Evolutionary conservation across 2,329 filamentous ascomycete genomes (phyloP).

Genomic region (Ceratocystis eucalypticola): DNA sequence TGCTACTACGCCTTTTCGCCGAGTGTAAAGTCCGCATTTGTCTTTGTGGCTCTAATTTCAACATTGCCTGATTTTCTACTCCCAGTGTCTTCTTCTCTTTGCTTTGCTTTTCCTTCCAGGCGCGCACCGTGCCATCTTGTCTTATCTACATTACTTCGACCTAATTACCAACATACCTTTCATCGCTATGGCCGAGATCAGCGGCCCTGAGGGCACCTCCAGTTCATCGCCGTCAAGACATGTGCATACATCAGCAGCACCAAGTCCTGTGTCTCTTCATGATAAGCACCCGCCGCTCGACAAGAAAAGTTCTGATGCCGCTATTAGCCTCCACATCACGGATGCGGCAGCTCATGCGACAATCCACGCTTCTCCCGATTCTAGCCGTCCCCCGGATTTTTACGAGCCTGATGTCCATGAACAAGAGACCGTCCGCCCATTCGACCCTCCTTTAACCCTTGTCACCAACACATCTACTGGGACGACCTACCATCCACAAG

Average conservation of each 20-base stretch:
- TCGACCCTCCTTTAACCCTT: conserved; percentile 52
- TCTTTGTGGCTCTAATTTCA: background rate
- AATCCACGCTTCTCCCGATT: background rate
- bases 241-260: background rate
- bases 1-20: background rate
- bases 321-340: background rate
- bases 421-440: conserved; percentile 6
- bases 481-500: conserved; percentile 62
- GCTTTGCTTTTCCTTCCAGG: background rate
- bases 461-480: conserved; percentile 62
- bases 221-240: background rate
- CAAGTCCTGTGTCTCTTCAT: background rate
- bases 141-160: background rate
- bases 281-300: background rate
- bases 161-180: background rate
- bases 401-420: background rate
- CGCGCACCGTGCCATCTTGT: background rate
- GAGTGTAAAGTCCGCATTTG: background rate
- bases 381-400: background rate
- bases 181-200: conserved; percentile 1
- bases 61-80: background rate
- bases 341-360: background rate
- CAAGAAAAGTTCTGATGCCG: background rate
- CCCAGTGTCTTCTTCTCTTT: background rate
- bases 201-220: background rate